phyloP scores from a whole-genome alignment of 2,329 filamentous ascomycete genomes.

The Xylaria sp. region DNA sequence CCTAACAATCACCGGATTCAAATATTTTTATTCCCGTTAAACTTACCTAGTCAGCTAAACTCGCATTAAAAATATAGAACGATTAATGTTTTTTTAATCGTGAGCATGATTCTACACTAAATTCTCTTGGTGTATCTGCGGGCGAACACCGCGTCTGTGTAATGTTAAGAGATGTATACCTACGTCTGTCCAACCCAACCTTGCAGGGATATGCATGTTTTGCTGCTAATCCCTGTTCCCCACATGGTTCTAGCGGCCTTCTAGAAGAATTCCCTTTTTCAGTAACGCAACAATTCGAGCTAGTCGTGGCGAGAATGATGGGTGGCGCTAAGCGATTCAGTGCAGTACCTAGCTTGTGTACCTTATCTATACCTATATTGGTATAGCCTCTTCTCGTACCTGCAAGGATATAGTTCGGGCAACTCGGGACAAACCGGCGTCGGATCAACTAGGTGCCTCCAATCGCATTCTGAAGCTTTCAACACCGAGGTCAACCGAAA shows the following conservation, averaged over 20 bases:
- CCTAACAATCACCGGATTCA: conserved; percentile 1
- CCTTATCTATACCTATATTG: neutral
- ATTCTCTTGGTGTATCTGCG: neutral
- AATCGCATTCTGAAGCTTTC: neutral
- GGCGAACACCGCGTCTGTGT: neutral
- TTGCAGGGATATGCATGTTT: conserved; percentile 23
- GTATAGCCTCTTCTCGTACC: neutral
- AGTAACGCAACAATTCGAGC: neutral
- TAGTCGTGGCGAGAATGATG: conserved; percentile 7
- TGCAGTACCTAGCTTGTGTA: neutral
- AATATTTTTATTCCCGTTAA: neutral
- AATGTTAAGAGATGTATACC: neutral
- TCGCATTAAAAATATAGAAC: too few species aligned
- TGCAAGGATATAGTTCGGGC: conserved; percentile 1
- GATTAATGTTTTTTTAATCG: neutral
- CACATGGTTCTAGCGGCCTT: conserved; percentile 39
- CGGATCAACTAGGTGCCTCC: neutral
- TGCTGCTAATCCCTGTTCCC: conserved; percentile 24
- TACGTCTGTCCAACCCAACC: neutral
- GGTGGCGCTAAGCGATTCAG: neutral
- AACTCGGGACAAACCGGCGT: conserved; percentile 12
- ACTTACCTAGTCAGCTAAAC: neutral
- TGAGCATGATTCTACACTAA: neutral
- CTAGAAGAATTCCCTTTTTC: conserved; percentile 29
- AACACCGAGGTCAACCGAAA: neutral